A percentile compares a stretch with the other conserved stretches of the same genome.
Conservation (phyloP, 768 basidiomycete species). For the Calocybe indica region DNA sequence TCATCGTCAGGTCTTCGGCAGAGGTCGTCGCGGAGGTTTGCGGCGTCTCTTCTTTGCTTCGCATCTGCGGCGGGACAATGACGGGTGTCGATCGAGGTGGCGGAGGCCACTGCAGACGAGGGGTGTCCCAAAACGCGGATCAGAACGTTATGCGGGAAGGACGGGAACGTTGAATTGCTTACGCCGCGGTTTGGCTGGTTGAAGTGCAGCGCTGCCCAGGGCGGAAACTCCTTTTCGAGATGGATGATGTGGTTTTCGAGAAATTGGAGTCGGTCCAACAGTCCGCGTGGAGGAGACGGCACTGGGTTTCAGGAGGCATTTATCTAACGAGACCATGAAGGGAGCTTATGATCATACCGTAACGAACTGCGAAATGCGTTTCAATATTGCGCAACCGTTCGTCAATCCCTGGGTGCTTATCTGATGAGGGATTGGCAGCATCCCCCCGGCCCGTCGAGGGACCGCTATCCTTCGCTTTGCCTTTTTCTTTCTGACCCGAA, state of each 20-base stretch:
- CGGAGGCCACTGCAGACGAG: conserved; percentile 64
- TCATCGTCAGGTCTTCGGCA: background rate
- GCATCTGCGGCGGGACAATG: conserved; percentile 66
- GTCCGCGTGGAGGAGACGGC: conserved; percentile 59
- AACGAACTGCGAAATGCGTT: conserved; percentile 64
- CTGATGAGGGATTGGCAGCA: conserved; percentile 24
- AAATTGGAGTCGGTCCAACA: conserved; percentile 60
- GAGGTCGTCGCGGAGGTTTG: conserved; percentile 1
- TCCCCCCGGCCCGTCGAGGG: conserved; percentile 1
- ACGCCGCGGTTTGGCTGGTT: conserved; percentile 80
- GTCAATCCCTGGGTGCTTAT: conserved; percentile 52
- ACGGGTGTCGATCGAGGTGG: conserved; percentile 74
- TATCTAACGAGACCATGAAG: background rate
- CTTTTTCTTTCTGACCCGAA: conserved; percentile 6
- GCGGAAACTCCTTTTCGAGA: conserved; percentile 78
- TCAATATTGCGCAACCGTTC: conserved; percentile 66
- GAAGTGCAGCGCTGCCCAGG: conserved; percentile 87
- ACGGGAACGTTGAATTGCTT: conserved; percentile 21
- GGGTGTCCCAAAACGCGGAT: background rate
- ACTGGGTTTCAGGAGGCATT: conserved; percentile 34
- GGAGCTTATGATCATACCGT: conserved; percentile 40
- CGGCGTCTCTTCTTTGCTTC: conserved; percentile 13
- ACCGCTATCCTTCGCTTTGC: conserved; percentile 10
- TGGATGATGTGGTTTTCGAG: conserved; percentile 74
- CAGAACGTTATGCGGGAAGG: background rate